Base-by-base conservation (phyloP, 2,329 filamentous ascomycete species). In the Ophiostoma australiae region DNA sequence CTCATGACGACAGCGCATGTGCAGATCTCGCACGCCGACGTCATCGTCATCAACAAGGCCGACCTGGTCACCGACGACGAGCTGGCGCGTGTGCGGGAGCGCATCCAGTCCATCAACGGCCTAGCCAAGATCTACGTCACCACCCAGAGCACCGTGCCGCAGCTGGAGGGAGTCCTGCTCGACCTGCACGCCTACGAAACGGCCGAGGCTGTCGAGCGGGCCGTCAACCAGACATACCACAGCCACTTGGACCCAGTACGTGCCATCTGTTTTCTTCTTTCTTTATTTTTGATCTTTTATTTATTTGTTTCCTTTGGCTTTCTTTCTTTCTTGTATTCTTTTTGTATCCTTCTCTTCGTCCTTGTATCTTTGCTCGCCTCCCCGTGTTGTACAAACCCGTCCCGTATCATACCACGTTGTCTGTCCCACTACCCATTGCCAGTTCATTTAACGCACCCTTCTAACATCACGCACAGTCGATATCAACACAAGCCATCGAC, bases 1-100 rank as follows among this genome's bases (percentile, higher is more conserved):
- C 81, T 93, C 10, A 87, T 97, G 80, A 97, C 94, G 0, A 97
- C 92, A 2, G 95, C 95, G 0, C 95, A 99, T 79, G 86, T 98
- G 67, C 95, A 99, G 77, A 97, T 99, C 72, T 97, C 93, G 1
- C 94, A 99, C 77, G 95, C 95, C 7, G 95, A 99, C 80, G 93
- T 98, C 10, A 87, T 99, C 65, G 88, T 99, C 55, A 87, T 99
- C 75, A 99, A 99, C 82, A 99, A 99, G 80, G 85, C 90, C 3
- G 95, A 99, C 77, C 84, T 97, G 3, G 93, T 98, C 3, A 87
- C 85, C 6, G 78, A 85, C 1, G 81, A 86, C 7, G 89, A 97
- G 76, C 84, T 98, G 0, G 80, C 87, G n/a, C 80, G 78, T 0
- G 91, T 97, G 8, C 85, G 84, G 73, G 84, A 86, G 20, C 87